Conservation (phyloP, 2,329 filamentous ascomycete genomes). For the Parafenestella ontariensis region DNA sequence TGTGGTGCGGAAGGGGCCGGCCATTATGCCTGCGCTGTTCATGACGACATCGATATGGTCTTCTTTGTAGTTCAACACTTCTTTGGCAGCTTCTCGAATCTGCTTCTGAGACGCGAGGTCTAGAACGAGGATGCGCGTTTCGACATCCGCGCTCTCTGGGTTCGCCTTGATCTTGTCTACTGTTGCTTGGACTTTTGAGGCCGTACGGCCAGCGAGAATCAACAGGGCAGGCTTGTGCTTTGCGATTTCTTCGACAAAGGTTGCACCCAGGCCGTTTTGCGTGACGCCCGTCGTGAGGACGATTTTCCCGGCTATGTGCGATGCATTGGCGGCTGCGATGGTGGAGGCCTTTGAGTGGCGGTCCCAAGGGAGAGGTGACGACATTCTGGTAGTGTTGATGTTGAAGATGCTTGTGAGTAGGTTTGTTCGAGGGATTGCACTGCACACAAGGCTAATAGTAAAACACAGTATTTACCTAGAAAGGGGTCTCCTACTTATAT, state of each 20-base stretch:
- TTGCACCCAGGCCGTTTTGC: constrained; percentile 37
- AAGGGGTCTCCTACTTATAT: too few species aligned
- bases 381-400: constrained; percentile 3
- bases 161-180: constrained; percentile 45
- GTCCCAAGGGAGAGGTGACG: constrained; percentile 29
- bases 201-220: constrained; percentile 52
- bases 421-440: too few species aligned
- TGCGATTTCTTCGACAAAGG: constrained; percentile 37
- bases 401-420: not conserved
- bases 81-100: constrained; percentile 45
- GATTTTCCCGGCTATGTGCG: constrained; percentile 54
- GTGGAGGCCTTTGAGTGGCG: constrained; percentile 27
- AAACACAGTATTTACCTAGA: not conserved
- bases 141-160: constrained; percentile 40
- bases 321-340: constrained; percentile 52
- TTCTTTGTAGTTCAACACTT: constrained; percentile 36
- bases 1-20: constrained; percentile 31
- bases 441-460: not conserved
- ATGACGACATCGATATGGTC: constrained; percentile 53
- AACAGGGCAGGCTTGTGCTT: constrained; percentile 35
- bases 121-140: constrained; percentile 39
- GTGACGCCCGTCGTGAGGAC: constrained; percentile 49
- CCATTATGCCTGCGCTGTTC: constrained; percentile 52
- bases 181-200: constrained; percentile 50
- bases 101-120: constrained; percentile 48